Evolutionary conservation across 192 early-diverging fungal species (phyloP), one percentile per base, ranked within the genome.

Genomic region (Gryganskiella cystojenkinii): DNA sequence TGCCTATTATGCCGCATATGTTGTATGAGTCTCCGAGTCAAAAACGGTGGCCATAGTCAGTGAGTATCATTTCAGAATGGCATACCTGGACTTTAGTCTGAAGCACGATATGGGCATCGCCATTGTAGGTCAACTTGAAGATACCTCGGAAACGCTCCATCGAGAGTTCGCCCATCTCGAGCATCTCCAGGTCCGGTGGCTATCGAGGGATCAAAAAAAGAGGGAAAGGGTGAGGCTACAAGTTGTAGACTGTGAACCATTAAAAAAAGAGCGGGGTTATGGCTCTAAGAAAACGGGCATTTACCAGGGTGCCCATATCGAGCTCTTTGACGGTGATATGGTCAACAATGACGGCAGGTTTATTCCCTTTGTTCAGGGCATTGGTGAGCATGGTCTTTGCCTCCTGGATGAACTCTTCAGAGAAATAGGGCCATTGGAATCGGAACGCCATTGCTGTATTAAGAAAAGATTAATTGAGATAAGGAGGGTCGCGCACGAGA

Each of bases 161-260:
- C n/a, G 92, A 90, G 19, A 99, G 86, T 61, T 99, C 98, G 47
- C 95, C 92, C 70, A 99, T 98, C 61, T 99, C 98, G 11, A 99
- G 81, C 72, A 99, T 96, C 64, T 99, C 98, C 34, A 99, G 85
- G 53, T 98, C 96, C 20, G 98, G 98, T 6, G 98, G 92, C 87
- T 94, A 80, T 2, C 33, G 57, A n/a, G n/a, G n/a, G n/a, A n/a
- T n/a, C n/a, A n/a, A n/a, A n/a, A n/a, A n/a, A n/a, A n/a, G n/a
- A n/a, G n/a, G n/a, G n/a, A n/a, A n/a, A n/a, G n/a, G n/a, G n/a
- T n/a, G n/a, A n/a, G n/a, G n/a, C n/a, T n/a, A n/a, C n/a, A n/a
- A n/a, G n/a, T n/a, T n/a, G n/a, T n/a, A 52, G 4, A 3, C 6
- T 17, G 27, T n/a, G 30, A 19, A 20, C 8, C 46, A 44, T 47